Percentiles rank a stretch among this genome's conserved stretches.
Conservation (phyloP, 1,284 basidiomycete genomes). For the Phellinidium pouzarii region DNA sequence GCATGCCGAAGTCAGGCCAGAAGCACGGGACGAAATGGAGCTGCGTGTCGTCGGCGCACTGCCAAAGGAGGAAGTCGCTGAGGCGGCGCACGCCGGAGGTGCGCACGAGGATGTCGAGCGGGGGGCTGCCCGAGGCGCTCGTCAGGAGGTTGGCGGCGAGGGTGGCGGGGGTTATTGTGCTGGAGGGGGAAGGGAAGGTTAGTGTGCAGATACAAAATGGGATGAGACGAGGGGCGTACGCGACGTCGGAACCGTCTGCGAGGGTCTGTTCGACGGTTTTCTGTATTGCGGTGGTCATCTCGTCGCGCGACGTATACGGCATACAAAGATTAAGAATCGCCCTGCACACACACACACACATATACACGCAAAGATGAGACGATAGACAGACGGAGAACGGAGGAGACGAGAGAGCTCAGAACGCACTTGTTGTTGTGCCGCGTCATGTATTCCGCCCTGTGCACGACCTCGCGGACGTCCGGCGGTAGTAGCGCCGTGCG, state of each 20-base stretch:
- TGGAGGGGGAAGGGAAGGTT: slow-evolving; percentile 21
- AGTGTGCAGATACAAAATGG: neutral
- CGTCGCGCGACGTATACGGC: slow-evolving; percentile 89
- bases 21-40: slow-evolving; percentile 88
- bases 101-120: slow-evolving; percentile 86
- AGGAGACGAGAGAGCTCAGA: slow-evolving; percentile 8
- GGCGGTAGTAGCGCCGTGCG: slow-evolving; percentile 70
- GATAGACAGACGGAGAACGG: neutral
- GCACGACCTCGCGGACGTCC: slow-evolving; percentile 65
- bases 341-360: no score
- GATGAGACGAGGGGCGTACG: slow-evolving; percentile 19
- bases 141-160: slow-evolving; percentile 67
- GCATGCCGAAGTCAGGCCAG: slow-evolving; percentile 93
- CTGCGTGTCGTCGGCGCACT: slow-evolving; percentile 80
- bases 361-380: no score
- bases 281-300: slow-evolving; percentile 78
- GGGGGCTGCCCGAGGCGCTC: slow-evolving; percentile 60
- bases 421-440: slow-evolving; percentile 62
- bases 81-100: slow-evolving; percentile 89
- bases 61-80: slow-evolving; percentile 93
- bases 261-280: slow-evolving; percentile 47
- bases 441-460: slow-evolving; percentile 77
- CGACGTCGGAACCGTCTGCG: slow-evolving; percentile 30
- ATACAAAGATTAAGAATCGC: slow-evolving; percentile 93
- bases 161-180: slow-evolving; percentile 58